Conservation (phyloP, 2,329 filamentous ascomycete species). For the Stagonosporopsis vannaccii region DNA sequence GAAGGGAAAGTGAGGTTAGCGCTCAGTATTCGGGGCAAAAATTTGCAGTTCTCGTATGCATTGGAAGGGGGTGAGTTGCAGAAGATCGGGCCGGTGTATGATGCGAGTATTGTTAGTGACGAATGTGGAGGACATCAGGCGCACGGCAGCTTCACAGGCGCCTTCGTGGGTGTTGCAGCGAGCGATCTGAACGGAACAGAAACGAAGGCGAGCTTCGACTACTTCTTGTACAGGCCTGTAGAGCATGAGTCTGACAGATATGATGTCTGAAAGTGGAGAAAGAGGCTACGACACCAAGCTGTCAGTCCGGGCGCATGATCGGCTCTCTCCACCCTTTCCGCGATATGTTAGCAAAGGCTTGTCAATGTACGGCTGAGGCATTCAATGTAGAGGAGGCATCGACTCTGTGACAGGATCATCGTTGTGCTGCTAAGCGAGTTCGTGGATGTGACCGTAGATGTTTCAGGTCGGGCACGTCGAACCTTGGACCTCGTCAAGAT, state of each 20-base stretch:
- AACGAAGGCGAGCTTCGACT: slow-evolving; percentile 40
- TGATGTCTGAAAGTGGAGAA: slow-evolving; percentile 22
- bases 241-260: slow-evolving; percentile 43
- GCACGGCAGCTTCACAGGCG: slow-evolving; percentile 70
- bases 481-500: slow-evolving; percentile 4
- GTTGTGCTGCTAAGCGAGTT: slow-evolving; percentile 17
- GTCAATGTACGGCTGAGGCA: slow-evolving; percentile 26
- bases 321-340: not conserved
- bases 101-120: slow-evolving; percentile 67
- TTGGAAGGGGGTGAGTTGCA: slow-evolving; percentile 55
- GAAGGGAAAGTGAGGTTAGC: slow-evolving; percentile 63
- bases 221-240: slow-evolving; percentile 43
- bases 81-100: slow-evolving; percentile 63
- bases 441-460: slow-evolving; percentile 10
- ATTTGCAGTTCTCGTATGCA: slow-evolving; percentile 65
- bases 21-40: slow-evolving; percentile 59
- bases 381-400: slow-evolving; percentile 22
- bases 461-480: slow-evolving; percentile 9
- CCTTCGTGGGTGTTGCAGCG: slow-evolving; percentile 50
- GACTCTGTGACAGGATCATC: slow-evolving; percentile 19
- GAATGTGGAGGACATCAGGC: slow-evolving; percentile 68
- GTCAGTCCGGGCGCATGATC: not conserved
- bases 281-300: not conserved
- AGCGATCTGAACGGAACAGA: slow-evolving; percentile 43
- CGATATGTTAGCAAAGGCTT: not conserved